These are phyloP conservation scores for Suillus subalutaceus DNA, from an alignment of 768 basidiomycete species.

Conservation along the genomic window DNA sequence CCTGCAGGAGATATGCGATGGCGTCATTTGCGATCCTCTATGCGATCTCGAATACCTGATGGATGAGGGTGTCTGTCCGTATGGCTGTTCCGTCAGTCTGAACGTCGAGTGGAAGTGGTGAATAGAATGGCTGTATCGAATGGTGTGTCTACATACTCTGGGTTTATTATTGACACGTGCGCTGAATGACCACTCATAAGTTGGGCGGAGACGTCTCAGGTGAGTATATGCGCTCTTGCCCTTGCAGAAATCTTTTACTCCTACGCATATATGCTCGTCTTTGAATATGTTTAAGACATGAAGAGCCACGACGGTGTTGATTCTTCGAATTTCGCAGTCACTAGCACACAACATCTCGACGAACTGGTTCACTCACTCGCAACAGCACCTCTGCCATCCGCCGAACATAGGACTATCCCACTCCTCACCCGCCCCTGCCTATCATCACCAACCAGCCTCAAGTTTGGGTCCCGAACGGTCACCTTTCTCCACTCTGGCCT, in stretches of 20 bases:
- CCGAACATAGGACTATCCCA: no score
- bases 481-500: no score
- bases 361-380: slow-evolving; percentile 4
- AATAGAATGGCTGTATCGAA: slow-evolving; percentile 22
- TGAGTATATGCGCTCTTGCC: slow-evolving; percentile 19
- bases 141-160: slow-evolving; percentile 22
- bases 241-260: no score
- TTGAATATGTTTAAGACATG: no score
- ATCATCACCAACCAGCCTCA: no score
- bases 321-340: no score
- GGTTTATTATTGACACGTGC: not conserved
- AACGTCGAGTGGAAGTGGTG: slow-evolving; percentile 35
- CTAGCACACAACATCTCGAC: no score
- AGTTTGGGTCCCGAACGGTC: no score
- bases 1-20: slow-evolving; percentile 38
- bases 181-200: not conserved
- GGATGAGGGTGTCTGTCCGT: slow-evolving; percentile 30
- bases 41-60: slow-evolving; percentile 42
- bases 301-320: no score
- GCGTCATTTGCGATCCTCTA: slow-evolving; percentile 41
- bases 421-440: no score
- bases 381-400: no score
- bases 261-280: no score
- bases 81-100: slow-evolving; percentile 42
- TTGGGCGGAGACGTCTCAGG: slow-evolving; percentile 14